Base-by-base conservation (phyloP, 1,284 basidiomycete species). In the Cutaneotrichosporon sp. region DNA sequence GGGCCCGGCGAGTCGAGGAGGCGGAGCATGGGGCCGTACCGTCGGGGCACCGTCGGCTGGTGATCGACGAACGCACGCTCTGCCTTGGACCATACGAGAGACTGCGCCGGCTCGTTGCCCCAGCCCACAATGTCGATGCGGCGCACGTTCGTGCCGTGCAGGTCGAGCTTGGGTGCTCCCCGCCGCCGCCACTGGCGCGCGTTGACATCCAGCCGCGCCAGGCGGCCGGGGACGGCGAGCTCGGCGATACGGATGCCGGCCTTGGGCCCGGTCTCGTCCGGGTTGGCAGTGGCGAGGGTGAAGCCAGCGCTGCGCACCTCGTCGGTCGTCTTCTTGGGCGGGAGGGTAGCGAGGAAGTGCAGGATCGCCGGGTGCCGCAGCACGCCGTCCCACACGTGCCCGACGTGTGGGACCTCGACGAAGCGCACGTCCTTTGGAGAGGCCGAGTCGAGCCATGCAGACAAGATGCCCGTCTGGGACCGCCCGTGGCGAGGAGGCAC, bases 1-100 rank as follows among this genome's bases (percentile, higher is more conserved):
- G 86, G 83, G 0, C 77, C 83, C 0, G 70, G 51, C 0, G 85
- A 84, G 1, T 82, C 81, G 10, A 92, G 82, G 53, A 92, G 83
- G 5, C 76, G 81, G 61, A 89, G 86, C 36, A 90, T 80, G 1
- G 89, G 85, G 10, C 86, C 85, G 8, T 84, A 82, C 1, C 80
- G 80, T 52, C 83, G 79, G 22, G 20, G 62, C 53, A 22, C 57
- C 22, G 54, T 36, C 13, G 31, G 29, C 31, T 38, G 31, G 20
- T 24, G 33, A 13, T n/a, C 27, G 51, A 53, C 47, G 14, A 50
- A 50, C 7, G 47, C 47, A 14, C 47, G 47, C 7, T 27, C 25
- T 2, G 47, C 47, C 47, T 50, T 50, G 14, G 47, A 50, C 47
- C 47, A 50, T 9, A 29, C 47, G 25, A 50, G 47, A 1, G 47